Evolutionary conservation across 768 basidiomycete genomes (phyloP).

Genomic region (Polyporus arcularius): DNA sequence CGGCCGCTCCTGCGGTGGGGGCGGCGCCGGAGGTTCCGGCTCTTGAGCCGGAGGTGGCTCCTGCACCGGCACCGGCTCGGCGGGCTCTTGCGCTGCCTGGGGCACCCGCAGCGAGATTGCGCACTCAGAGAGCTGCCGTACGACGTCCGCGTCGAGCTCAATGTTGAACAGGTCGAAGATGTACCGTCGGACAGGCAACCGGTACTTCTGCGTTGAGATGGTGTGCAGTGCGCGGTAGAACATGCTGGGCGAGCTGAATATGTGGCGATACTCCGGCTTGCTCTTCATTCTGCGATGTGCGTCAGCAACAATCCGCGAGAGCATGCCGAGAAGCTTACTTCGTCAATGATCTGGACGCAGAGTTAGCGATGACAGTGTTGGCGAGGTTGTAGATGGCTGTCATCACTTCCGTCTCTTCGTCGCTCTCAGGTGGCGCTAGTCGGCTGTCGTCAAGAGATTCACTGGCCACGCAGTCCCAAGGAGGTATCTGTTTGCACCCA

Average conservation of each 20-base stretch:
- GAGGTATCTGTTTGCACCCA: constrained; percentile 57
- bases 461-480: constrained; percentile 51
- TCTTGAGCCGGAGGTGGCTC: background rate
- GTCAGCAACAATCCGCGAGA: constrained; percentile 9
- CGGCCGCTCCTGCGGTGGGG: background rate
- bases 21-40: background rate
- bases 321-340: constrained; percentile 47
- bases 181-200: constrained; percentile 89
- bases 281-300: constrained; percentile 66
- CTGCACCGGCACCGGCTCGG: background rate
- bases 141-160: constrained; percentile 65
- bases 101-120: constrained; percentile 42
- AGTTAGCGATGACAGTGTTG: constrained; percentile 94
- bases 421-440: constrained; percentile 63
- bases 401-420: constrained; percentile 80
- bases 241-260: constrained; percentile 78
- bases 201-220: constrained; percentile 87
- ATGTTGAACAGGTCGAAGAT: constrained; percentile 92
- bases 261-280: constrained; percentile 67
- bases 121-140: constrained; percentile 54
- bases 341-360: constrained; percentile 87
- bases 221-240: constrained; percentile 86
- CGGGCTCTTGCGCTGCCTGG: background rate
- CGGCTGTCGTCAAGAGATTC: constrained; percentile 40
- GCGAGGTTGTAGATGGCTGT: constrained; percentile 91